Base-by-base conservation (phyloP, 129 eudicot genomes). In the Rutidosis leptorrhynchoides region DNA sequence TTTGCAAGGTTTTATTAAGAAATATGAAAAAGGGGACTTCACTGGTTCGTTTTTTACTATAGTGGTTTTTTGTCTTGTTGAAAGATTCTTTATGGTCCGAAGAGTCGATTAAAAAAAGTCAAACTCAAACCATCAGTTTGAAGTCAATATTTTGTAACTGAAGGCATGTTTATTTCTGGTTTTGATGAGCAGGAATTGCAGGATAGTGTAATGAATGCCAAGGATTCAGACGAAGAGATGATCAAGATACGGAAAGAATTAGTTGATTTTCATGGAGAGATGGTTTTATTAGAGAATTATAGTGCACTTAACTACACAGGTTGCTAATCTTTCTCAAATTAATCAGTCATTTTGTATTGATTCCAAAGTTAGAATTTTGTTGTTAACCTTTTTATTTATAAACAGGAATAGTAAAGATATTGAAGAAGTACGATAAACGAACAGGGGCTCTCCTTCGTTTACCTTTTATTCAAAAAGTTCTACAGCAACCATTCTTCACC, bases 221-320 rank as follows among this genome's bases (percentile, higher is more conserved):
- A 73, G 40, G 81, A 66, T 71, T 70, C 69, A 54, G 76, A 72
- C 17, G 89, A 81, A 37, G 90, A 83, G 83, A 73, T 92, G 86
- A 82, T 68, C 23, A 84, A 78, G 61, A 77, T 88, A 49, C 76
- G 96, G 32, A 92, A 76, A 77, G 90, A 92, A 69, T 85, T 92
- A 26, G 96, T 91, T 11, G 98, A 91, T 72, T 85, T 91, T 58
- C 98, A 91, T 51, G 98, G 98, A 5, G 98, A 91, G 74, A 87
- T 91, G 98, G 90, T 91, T 73, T 77, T 91, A 76, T 65, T 91
- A 75, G 96, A 91, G 70, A 91, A 91, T 43, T 91, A 91, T 42
- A 91, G 98, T 61, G 85, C 96, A 21, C 90, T 91, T 59, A 91
- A 91, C 81, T 91, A 91, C 73, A 91, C 98, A 64, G 97, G 97